Base-by-base conservation (phyloP, 148 eudicot species). In the Chenopodium quinoa region DNA sequence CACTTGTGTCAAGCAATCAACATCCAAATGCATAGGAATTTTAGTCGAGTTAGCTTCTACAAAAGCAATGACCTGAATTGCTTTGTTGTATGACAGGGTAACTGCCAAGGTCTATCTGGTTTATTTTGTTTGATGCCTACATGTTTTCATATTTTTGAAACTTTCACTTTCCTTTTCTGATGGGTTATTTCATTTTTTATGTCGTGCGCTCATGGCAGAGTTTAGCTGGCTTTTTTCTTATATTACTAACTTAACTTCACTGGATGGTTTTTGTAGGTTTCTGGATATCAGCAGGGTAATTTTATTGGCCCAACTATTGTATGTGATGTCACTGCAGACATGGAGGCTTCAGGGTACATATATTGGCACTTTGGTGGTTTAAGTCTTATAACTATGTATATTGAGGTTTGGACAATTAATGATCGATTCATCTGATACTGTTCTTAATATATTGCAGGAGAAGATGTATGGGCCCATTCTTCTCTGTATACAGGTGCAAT, bases 291-390 rank as follows among this genome's bases (percentile, higher is more conserved):
- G 69, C 78, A 82, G 76, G 94, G 97, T 65, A 91, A 91, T 88
- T 93, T 93, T 86, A 80, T 93, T 80, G 97, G 93, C 68, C 94
- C 97, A 47, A 89, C 94, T 58, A 89, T 93, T 80, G 78, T 93
- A 80, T 81, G 87, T 78, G 90, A 88, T 82, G 78, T 91, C 68
- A 90, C 86, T 76, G 77, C 76, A 52, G 91, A 91, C 58, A 90
- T 91, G 94, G 92, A 86, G 65, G 90, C 83, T 89, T 34, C 75
- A 71, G 34, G 82, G 85, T 83, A 79, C 69, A 9, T 27, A 32
- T 52, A 34, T 16, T 50, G 23, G 22, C 10, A 75, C 19, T 40
- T 56, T 52, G 66, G 40, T 27, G 23, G 16, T 70, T 76, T 63
- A 9, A 25, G 44, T 40, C 47, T 27, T 56, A 75, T 71, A 2